phyloP scores from a whole-genome alignment of 352 stramenopile genomes.

The Hyaloperonospora brassicae region DNA sequence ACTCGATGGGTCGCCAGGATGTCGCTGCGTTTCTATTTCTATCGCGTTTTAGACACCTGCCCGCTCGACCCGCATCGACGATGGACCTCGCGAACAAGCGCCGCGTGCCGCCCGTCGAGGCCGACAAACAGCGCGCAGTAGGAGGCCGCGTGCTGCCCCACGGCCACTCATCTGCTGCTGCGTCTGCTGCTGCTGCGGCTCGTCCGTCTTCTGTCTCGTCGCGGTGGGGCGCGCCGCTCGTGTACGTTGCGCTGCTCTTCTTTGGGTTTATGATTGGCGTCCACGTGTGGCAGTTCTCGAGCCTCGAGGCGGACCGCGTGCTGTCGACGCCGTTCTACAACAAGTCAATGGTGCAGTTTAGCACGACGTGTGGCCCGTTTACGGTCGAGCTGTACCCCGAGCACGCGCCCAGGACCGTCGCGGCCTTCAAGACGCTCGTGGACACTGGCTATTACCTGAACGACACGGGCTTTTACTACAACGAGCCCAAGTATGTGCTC shows the following conservation, averaged over 20 bases:
- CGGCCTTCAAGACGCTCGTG: constrained; percentile 63
- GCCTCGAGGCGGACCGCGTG: constrained; percentile 27
- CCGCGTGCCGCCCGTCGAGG: constrained; percentile 17
- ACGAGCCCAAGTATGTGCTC: constrained; percentile 72
- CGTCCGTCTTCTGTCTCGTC: constrained; percentile 6
- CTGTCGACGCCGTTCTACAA: constrained; percentile 63
- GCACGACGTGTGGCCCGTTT: constrained; percentile 71
- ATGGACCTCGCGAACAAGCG: constrained; percentile 30
- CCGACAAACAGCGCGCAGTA: constrained; percentile 10
- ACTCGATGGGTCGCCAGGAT: no score
- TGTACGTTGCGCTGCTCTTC: constrained; percentile 39
- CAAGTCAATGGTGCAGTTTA: constrained; percentile 76
- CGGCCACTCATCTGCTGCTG: no score
- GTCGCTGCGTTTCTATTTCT: no score
- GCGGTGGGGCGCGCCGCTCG: constrained; percentile 36
- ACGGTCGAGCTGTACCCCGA: constrained; percentile 73
- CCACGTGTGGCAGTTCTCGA: constrained; percentile 64
- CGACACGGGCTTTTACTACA: constrained; percentile 79
- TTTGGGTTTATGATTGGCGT: constrained; percentile 50
- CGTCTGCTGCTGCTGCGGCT: background rate
- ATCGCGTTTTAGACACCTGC: no score
- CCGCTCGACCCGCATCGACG: background rate
- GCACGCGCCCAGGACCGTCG: constrained; percentile 67
- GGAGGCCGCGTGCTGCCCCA: no score
- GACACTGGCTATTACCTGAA: constrained; percentile 56